Conservation (phyloP, 805 yeast species). For the Saturnispora saitoi region DNA sequence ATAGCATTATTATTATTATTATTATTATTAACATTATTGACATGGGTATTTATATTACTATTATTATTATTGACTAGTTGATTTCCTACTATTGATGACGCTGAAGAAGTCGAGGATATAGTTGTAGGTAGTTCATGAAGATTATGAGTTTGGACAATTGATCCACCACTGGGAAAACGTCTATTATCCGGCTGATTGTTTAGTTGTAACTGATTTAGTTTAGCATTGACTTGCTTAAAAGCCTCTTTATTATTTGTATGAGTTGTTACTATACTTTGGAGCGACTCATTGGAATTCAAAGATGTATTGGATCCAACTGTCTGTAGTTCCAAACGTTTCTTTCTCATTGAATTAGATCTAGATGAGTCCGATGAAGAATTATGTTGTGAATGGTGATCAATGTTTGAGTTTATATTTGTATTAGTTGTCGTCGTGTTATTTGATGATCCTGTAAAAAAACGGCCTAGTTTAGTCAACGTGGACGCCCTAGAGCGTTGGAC, state of each 20-base stretch:
- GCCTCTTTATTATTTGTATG: background rate
- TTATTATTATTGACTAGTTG: background rate
- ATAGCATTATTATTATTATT: background rate
- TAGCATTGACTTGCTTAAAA: slow-evolving; percentile 3
- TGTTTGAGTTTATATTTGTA: background rate
- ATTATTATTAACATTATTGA: background rate
- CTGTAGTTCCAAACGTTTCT: background rate
- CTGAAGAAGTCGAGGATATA: background rate
- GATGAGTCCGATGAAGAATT: slow-evolving; percentile 2
- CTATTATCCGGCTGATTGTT: background rate
- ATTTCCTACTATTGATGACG: background rate
- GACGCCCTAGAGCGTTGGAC: slow-evolving; percentile 2
- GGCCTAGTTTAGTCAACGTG: background rate
- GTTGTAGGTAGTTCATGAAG: background rate
- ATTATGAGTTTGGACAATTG: background rate
- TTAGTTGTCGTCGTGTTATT: background rate
- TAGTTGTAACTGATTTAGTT: slow-evolving; percentile 2
- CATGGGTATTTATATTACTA: background rate
- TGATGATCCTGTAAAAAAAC: slow-evolving; percentile 1
- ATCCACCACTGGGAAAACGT: background rate
- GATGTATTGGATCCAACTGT: background rate
- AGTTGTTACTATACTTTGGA: background rate
- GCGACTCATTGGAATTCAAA: background rate
- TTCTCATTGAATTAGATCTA: slow-evolving; percentile 2
- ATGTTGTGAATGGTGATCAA: background rate